phyloP scores from a whole-genome alignment of 163 green algal genomes.

The Prototheca cutis region DNA sequence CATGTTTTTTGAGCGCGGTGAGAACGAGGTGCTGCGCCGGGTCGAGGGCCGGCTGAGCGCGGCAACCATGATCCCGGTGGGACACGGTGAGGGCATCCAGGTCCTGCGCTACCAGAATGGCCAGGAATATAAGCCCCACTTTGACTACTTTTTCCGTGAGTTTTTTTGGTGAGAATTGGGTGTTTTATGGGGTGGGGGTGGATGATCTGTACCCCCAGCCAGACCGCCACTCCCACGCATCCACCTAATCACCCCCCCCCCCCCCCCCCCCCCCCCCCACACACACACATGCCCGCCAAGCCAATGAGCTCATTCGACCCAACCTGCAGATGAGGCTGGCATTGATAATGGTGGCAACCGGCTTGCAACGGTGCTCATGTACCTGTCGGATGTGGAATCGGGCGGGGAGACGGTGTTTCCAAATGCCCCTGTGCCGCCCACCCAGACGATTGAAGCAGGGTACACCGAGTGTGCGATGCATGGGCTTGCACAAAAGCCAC shows the following conservation, averaged over 20 bases:
- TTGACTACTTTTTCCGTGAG: conserved; percentile 36
- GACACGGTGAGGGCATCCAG: conserved; percentile 17
- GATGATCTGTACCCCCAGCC: too few relatives aligned
- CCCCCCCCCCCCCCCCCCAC: background rate
- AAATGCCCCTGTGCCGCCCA: conserved; percentile 18
- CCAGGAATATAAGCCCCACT: too few relatives aligned
- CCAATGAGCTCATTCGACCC: too few relatives aligned
- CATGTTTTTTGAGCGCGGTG: conserved; percentile 40
- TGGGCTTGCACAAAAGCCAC: conserved; percentile 44
- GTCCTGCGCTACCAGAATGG: too few relatives aligned
- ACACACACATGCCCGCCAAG: background rate
- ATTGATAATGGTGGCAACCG: conserved; percentile 60
- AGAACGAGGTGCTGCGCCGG: conserved; percentile 31
- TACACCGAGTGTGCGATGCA: conserved; percentile 46
- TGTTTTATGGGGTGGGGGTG: background rate
- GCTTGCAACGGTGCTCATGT: conserved; percentile 79
- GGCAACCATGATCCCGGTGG: conserved; percentile 5
- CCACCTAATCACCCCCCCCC: background rate
- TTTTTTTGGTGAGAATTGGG: background rate
- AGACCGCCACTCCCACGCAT: too few relatives aligned
- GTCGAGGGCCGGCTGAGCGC: conserved; percentile 4
- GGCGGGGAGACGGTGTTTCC: conserved; percentile 58
- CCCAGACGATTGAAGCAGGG: background rate
- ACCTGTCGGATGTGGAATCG: conserved; percentile 60
- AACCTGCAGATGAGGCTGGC: background rate